Conservation (phyloP, 306 rosid genomes). For the Quercus aquifolioides region DNA sequence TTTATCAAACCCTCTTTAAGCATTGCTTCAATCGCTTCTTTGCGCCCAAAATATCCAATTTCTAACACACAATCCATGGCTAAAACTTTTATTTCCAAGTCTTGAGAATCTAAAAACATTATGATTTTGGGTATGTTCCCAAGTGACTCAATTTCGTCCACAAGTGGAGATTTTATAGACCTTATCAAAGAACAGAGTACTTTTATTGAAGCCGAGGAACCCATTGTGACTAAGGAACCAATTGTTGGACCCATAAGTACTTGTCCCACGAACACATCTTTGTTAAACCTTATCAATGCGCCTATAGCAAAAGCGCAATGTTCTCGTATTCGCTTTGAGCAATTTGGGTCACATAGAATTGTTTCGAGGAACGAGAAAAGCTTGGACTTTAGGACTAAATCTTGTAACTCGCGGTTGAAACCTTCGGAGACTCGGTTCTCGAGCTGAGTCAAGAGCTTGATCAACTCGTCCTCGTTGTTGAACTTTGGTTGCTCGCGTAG, state of each 20-base stretch:
- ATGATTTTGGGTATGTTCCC: constrained; percentile 59
- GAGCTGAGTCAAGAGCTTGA: constrained; percentile 45
- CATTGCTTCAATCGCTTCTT: constrained; percentile 88
- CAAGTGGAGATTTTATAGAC: constrained; percentile 72
- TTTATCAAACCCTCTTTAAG: constrained; percentile 56
- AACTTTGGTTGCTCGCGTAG: constrained; percentile 16
- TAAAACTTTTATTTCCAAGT: constrained; percentile 34
- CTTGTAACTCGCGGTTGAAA: constrained; percentile 68
- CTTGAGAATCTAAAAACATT: constrained; percentile 29
- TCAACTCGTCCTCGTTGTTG: constrained; percentile 27
- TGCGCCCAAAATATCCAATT: constrained; percentile 82
- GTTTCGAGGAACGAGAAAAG: constrained; percentile 49
- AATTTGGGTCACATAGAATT: constrained; percentile 38
- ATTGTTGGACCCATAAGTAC: constrained; percentile 61
- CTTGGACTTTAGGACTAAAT: constrained; percentile 54
- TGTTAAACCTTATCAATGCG: constrained; percentile 69
- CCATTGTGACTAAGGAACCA: constrained; percentile 45
- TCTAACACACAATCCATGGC: constrained; percentile 67
- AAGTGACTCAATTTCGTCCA: constrained; percentile 70
- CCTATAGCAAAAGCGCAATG: constrained; percentile 41
- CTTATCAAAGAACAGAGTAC: constrained; percentile 56
- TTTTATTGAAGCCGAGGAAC: constrained; percentile 41
- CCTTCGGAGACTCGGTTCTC: constrained; percentile 55
- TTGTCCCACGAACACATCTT: constrained; percentile 86
- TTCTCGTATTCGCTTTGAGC: constrained; percentile 43